Percentiles rank a stretch among this genome's conserved stretches.
These are phyloP conservation scores for Colletotrichum nymphaeae DNA, from an alignment of 2,329 filamentous ascomycete species.

Conservation along the genomic window DNA sequence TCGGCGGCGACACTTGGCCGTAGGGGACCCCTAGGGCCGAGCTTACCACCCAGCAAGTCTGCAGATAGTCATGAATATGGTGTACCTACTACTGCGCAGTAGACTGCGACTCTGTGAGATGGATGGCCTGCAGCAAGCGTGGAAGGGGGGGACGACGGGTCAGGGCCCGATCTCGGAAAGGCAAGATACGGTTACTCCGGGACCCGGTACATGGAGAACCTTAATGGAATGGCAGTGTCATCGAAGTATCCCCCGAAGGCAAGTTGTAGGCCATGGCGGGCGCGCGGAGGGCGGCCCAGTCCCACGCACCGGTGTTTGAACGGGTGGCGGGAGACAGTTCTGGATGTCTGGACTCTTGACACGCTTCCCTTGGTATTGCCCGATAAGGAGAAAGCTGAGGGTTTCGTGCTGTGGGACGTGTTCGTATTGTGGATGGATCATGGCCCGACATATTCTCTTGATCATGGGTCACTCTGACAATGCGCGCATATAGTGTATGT, in stretches of 20 bases:
- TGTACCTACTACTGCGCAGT: no score
- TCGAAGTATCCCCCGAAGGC: neutral
- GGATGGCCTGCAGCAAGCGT: neutral
- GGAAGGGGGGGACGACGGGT: neutral
- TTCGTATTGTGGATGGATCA: neutral
- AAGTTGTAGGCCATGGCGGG: neutral
- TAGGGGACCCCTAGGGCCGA: constrained; percentile 5
- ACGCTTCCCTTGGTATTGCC: neutral
- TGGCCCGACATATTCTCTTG: neutral
- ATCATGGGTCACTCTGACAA: neutral
- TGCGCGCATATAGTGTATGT: neutral
- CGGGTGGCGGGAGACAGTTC: constrained; percentile 11
- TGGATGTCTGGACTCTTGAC: neutral
- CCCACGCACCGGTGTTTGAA: constrained; percentile 10
- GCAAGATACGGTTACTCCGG: constrained; percentile 34
- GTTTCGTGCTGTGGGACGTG: neutral
- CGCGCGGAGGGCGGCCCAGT: constrained; percentile 12
- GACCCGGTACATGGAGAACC: constrained; percentile 16
- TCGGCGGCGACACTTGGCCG: constrained; percentile 12
- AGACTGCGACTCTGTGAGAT: neutral
- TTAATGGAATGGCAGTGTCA: constrained; percentile 26
- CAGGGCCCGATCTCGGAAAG: constrained; percentile 29
- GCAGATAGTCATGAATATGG: neutral
- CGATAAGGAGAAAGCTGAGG: neutral
- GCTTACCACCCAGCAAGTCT: neutral